Evolutionary conservation across 345 rosid species (phyloP), one percentile per base, ranked within the genome.

Genomic region (Anacardium occidentale): DNA sequence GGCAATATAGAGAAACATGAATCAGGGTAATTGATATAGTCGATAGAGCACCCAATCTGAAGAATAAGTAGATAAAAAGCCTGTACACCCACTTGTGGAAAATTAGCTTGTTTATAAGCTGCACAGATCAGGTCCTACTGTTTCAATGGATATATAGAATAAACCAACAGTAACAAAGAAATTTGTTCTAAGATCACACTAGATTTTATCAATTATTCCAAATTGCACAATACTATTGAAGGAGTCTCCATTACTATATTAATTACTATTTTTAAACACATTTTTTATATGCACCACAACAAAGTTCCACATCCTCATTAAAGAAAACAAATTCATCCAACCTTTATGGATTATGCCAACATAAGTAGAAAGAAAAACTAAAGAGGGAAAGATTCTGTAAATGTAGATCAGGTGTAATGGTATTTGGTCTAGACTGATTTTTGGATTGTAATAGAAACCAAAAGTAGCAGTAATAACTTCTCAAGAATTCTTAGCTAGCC

Each of bases 151-250:
- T 5, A 34, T 24, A 54, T 25, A 10, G 51, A 10, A 60, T 26
- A 53, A 20, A 20, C 17, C 71, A 34, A 68, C 60, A 3, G 50
- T 67, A n/a, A 37, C 48, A 53, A 52, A 52, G 60, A 52, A 67
- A 10, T 67, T 22, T 9, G 29, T 34, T 32, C 25, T 32, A 47
- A 10, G 14, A 66, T 51, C 34, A 66, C 17, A 40, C 44, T 20
- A 25, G n/a, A n/a, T 32, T 7, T 47, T 17, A 18, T 53, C 10
- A 50, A 3, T 50, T 50, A 7, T 34, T 34, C 47, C 13, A 32
- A 12, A 18, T 32, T 67, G 47, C 6, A 20, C 32, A 32, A 40
- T 63, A 45, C 51, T 21, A 42, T 63, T 50, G 15, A 50, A 47
- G 48, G 40, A 42, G 29, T 64, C 21, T 44, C 53, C 22, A 20